Base-by-base conservation (phyloP, 2,329 filamentous ascomycete species). In the Epichloe festucae region DNA sequence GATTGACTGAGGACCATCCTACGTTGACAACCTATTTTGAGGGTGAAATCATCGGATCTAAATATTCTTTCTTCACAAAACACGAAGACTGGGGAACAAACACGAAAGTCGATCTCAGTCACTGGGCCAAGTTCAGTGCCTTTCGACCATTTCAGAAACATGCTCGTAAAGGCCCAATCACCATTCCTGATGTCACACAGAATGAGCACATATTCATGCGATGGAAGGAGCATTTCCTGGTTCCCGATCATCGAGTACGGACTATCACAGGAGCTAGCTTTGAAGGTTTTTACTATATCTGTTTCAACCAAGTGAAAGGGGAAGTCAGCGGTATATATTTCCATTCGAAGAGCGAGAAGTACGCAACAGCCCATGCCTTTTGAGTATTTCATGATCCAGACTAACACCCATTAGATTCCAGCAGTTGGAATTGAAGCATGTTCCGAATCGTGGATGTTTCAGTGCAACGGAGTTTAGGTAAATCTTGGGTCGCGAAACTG, bases 21-120 rank as follows among this genome's bases (percentile, higher is more conserved):
- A 96, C 90, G n/a, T 75, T 98, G 48, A 97, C 91, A 8, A 98
- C 93, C 1, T 98, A 94, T 66, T 98, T 98, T 62, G 91, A 97
- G 69, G 90, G 91, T 66, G 93, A 98, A 70, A 95, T 98, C 51
- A 96, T 98, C 58, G 93, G 93, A 47, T 84, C 83, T 52, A 95
- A 95, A 65, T 90, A 97, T 70, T 85, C 82, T n/a, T 98, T 98
- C 71, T 79, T 85, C 56, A 98, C 93, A 39, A 81, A 87, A 57
- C 88, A 96, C 66, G 80, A 87, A 52, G 81, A 82, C 60, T 98
- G 93, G 93, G 93, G 91, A 50, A 91, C 89, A 46, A 91, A 79
- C 53, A 85, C 93, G 60, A 94, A 93, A 70, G 88, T 89, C 49
- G 93, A 98, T 66, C 75, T 95, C 59, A 86, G 85, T 59, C 93